A percentile compares a stretch with the other conserved stretches of the same genome.
Conservation (phyloP, 164 flowering plant genomes). For the Brasenia schreberi region DNA sequence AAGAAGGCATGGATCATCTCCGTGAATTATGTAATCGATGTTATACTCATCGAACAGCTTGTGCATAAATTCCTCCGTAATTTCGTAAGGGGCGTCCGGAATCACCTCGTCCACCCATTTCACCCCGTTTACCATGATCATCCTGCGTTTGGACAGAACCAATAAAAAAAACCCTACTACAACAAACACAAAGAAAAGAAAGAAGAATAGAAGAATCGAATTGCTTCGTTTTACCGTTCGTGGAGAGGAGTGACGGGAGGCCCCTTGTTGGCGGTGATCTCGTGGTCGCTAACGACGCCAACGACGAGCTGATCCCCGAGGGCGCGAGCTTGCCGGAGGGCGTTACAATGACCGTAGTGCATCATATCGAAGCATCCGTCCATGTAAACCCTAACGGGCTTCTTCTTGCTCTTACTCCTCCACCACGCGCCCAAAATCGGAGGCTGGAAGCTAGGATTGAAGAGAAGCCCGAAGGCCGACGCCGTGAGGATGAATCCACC, state of each 20-base stretch:
- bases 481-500: slow-evolving; percentile 41
- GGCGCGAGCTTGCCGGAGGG: slow-evolving; percentile 92
- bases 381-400: slow-evolving; percentile 86
- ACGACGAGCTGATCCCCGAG: slow-evolving; percentile 88
- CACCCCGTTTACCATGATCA: slow-evolving; percentile 86
- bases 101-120: slow-evolving; percentile 99
- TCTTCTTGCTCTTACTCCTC: slow-evolving; percentile 24
- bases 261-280: slow-evolving; percentile 84
- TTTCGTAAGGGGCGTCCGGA: slow-evolving; percentile 94
- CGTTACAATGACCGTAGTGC: slow-evolving; percentile 98
- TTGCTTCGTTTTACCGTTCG: slow-evolving; percentile 40
- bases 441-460: slow-evolving; percentile 1
- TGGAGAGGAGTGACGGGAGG: slow-evolving; percentile 89
- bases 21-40: slow-evolving; percentile 94
- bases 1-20: slow-evolving; percentile 96
- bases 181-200: neutral
- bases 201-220: neutral
- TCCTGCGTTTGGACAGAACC: slow-evolving; percentile 22
- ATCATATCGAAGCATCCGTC: slow-evolving; percentile 98
- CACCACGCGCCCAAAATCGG: slow-evolving; percentile 1
- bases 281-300: slow-evolving; percentile 92
- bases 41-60: slow-evolving; percentile 70
- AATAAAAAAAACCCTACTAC: no score
- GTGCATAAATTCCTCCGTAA: slow-evolving; percentile 88
- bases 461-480: slow-evolving; percentile 27